Conservation (phyloP, 257 asterid genomes). For the Verbena officinalis region DNA sequence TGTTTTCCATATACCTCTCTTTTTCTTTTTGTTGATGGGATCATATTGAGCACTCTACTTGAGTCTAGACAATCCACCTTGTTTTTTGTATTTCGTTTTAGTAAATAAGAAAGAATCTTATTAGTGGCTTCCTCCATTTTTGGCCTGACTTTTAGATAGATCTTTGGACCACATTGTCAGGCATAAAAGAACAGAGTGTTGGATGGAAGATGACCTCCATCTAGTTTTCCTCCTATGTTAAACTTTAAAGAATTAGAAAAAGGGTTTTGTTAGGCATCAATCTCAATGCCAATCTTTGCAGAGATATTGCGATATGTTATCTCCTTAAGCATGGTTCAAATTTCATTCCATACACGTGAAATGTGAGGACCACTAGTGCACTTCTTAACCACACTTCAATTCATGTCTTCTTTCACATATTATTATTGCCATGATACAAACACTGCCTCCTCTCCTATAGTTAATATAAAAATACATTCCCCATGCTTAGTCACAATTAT, state of each 20-base stretch:
- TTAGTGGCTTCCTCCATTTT: background rate
- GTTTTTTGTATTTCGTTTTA: background rate
- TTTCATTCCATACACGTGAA: slow-evolving; percentile 20
- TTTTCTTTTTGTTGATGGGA: no score
- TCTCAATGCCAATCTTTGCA: slow-evolving; percentile 2
- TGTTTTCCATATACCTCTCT: no score
- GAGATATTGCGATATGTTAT: background rate
- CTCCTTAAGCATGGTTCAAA: slow-evolving; percentile 4
- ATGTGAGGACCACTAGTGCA: slow-evolving; percentile 30
- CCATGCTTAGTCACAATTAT: no score
- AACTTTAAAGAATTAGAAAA: background rate
- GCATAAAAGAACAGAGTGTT: background rate
- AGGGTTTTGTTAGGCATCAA: slow-evolving; percentile 13
- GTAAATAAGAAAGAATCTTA: background rate
- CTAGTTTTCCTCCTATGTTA: background rate
- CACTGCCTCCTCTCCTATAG: no score
- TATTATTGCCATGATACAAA: no score
- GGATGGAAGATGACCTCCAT: background rate
- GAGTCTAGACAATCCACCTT: background rate
- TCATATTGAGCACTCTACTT: background rate
- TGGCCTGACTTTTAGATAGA: background rate
- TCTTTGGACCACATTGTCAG: background rate
- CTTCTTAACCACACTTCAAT: background rate
- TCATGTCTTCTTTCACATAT: no score
- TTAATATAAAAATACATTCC: no score